Conservation (phyloP, 352 stramenopile species). For the Phytophthora sojae region DNA sequence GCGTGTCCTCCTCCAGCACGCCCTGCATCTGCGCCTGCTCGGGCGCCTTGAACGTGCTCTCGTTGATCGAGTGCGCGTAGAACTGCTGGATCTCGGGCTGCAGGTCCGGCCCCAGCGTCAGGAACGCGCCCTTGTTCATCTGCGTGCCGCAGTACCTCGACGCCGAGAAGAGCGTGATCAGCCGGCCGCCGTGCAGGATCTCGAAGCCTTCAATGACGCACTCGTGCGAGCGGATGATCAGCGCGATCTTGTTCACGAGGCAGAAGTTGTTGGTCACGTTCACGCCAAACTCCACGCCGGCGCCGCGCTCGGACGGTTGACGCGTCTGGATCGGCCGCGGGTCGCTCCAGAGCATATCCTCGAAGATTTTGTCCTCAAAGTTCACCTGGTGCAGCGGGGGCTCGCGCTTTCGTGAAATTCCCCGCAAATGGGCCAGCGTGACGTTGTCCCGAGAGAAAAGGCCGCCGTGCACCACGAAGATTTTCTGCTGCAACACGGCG, state of each 20-base stretch:
- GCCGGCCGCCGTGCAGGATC: constrained; percentile 85
- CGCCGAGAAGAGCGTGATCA: constrained; percentile 94
- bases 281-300: constrained; percentile 93
- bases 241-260: constrained; percentile 91
- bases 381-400: constrained; percentile 87
- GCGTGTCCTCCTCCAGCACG: constrained; percentile 86
- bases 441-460: constrained; percentile 94
- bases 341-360: constrained; percentile 95
- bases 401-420: constrained; percentile 92
- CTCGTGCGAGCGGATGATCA: constrained; percentile 95
- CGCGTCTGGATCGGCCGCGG: constrained; percentile 79
- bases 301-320: constrained; percentile 87
- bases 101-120: constrained; percentile 91
- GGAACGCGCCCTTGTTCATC: constrained; percentile 94
- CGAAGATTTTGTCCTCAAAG: constrained; percentile 94
- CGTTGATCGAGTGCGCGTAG: constrained; percentile 90
- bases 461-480: constrained; percentile 95
- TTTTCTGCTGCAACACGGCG: constrained; percentile 90
- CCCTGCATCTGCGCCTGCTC: constrained; percentile 80
- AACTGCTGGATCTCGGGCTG: constrained; percentile 96
- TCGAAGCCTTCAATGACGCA: constrained; percentile 94
- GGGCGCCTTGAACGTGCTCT: constrained; percentile 77
- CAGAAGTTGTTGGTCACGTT: constrained; percentile 96
- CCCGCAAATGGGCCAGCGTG: constrained; percentile 90
- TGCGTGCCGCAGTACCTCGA: constrained; percentile 93